Evolutionary conservation across 352 stramenopile genomes (phyloP).

Genomic region (Phytophthora crassamura): DNA sequence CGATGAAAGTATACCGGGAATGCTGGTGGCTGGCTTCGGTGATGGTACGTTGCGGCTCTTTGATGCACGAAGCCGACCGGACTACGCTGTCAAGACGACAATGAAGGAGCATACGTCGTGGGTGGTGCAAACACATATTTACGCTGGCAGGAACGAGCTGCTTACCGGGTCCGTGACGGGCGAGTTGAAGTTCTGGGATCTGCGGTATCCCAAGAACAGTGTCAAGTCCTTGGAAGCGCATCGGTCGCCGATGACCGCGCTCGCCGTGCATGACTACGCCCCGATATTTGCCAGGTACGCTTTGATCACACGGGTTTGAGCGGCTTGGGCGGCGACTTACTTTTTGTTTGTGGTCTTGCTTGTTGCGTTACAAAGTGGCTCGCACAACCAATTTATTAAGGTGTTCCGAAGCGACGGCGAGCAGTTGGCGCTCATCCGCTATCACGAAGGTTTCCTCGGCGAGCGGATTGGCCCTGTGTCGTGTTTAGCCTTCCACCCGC

Average conservation of each 20-base stretch:
- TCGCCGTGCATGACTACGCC: slow-evolving; percentile 95
- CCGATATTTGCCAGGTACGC: slow-evolving; percentile 94
- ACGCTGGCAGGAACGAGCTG: slow-evolving; percentile 86
- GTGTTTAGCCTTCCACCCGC: slow-evolving; percentile 97
- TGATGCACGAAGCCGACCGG: slow-evolving; percentile 89
- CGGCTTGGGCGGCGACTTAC: slow-evolving; percentile 1
- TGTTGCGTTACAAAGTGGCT: slow-evolving; percentile 75
- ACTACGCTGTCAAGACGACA: slow-evolving; percentile 70
- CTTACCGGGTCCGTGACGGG: slow-evolving; percentile 95
- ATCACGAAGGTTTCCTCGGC: slow-evolving; percentile 97
- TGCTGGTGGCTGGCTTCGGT: slow-evolving; percentile 93
- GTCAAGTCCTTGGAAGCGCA: slow-evolving; percentile 91
- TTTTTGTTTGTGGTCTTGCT: not conserved
- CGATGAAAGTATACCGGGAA: slow-evolving; percentile 72
- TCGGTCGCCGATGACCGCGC: slow-evolving; percentile 95
- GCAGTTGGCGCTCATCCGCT: slow-evolving; percentile 88
- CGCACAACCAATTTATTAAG: slow-evolving; percentile 99
- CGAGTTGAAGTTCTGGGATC: slow-evolving; percentile 98
- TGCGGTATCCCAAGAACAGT: slow-evolving; percentile 87
- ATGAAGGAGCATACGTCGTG: slow-evolving; percentile 95
- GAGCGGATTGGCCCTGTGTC: slow-evolving; percentile 98
- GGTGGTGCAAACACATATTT: slow-evolving; percentile 94
- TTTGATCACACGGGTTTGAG: slow-evolving; percentile 7
- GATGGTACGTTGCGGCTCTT: slow-evolving; percentile 96
- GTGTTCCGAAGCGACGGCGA: slow-evolving; percentile 93